Conservation (phyloP, 164 flowering plant species). For the Paratinospora sagittata region DNA sequence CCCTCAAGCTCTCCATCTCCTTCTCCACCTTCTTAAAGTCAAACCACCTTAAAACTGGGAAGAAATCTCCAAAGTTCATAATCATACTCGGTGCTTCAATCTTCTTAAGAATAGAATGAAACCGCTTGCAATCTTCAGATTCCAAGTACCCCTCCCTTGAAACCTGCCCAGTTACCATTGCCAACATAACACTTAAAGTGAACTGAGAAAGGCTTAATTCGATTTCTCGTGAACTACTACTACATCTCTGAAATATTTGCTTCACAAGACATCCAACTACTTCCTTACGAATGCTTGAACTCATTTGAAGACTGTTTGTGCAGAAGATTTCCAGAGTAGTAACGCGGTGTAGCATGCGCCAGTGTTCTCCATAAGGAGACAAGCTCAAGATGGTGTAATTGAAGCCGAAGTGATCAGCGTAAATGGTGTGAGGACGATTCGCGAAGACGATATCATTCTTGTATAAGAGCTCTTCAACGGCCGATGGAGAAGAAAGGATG, state of each 20-base stretch:
- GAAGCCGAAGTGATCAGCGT: slow-evolving; percentile 16
- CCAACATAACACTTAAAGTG: slow-evolving; percentile 10
- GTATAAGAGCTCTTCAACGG: slow-evolving; percentile 25
- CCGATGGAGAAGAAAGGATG: slow-evolving; percentile 15
- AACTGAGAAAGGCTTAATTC: slow-evolving; percentile 14
- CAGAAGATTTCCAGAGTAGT: slow-evolving; percentile 17
- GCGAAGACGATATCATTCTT: slow-evolving; percentile 29
- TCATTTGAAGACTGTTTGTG: slow-evolving; percentile 6
- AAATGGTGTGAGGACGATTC: slow-evolving; percentile 25
- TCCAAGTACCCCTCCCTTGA: slow-evolving; percentile 6
- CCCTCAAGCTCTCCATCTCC: slow-evolving; percentile 15
- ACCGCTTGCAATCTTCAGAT: slow-evolving; percentile 18
- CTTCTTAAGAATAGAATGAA: slow-evolving; percentile 18
- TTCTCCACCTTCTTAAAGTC: slow-evolving; percentile 19
- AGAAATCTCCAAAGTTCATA: slow-evolving; percentile 18
- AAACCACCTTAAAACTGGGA: slow-evolving; percentile 26
- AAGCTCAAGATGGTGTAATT: slow-evolving; percentile 10
- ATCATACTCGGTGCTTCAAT: slow-evolving; percentile 9
- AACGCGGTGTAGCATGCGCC: slow-evolving; percentile 21
- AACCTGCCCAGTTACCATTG: slow-evolving; percentile 13
- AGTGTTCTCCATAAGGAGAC: slow-evolving; percentile 18
- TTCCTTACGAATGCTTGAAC: not conserved
- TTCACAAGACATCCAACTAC: slow-evolving; percentile 11
- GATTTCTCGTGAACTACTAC: not conserved
- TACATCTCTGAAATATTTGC: not conserved